Base-by-base conservation (phyloP, 1,284 basidiomycete species). In the Bondarzewia mesenterica region DNA sequence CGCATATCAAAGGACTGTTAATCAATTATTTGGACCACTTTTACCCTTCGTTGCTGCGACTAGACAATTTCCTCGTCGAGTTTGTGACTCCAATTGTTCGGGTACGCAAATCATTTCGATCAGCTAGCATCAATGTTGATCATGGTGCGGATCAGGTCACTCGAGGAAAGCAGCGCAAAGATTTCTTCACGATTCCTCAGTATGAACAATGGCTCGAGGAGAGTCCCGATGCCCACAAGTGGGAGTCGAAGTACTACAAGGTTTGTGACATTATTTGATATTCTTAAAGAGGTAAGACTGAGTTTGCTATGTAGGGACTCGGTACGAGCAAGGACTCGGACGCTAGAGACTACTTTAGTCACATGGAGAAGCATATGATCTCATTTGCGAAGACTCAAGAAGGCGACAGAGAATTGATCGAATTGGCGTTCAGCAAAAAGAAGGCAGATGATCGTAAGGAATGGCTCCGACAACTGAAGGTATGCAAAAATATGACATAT, bases 371-470 rank as follows among this genome's bases (percentile, higher is more conserved):
- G 63, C 96, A 99, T 64, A 88, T 95, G 77, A 88, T 99, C 48
- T 85, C 91, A 0, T 99, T 99, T 68, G 79, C 89, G 1, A 72
- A 84, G 1, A 86, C 84, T 8, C 78, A 88, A 59, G 78, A 85
- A 0, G 93, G 86, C 2, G 96, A 99, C 58, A 82, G 82, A 47
- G 83, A 85, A 4, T 75, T 99, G 35, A 96, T 99, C 54, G 95
- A 99, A 48, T 84, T 99, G 54, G 96, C 96, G 0, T 99, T 99
- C 75, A 98, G 92, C 74, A 99, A 99, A 80, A 99, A 98, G 75
- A 98, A 96, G 65, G 92, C 94, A 0, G 96, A 99, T 56, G 93
- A 99, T 18, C 88, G 96, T 44, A 99, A 99, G 65, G 96, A 99
- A 55, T 99, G 96, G 96, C 73, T 99, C 10, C 78, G 95, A 22